Conservation (phyloP, 768 basidiomycete genomes). For the Chalciporus piperatus region DNA sequence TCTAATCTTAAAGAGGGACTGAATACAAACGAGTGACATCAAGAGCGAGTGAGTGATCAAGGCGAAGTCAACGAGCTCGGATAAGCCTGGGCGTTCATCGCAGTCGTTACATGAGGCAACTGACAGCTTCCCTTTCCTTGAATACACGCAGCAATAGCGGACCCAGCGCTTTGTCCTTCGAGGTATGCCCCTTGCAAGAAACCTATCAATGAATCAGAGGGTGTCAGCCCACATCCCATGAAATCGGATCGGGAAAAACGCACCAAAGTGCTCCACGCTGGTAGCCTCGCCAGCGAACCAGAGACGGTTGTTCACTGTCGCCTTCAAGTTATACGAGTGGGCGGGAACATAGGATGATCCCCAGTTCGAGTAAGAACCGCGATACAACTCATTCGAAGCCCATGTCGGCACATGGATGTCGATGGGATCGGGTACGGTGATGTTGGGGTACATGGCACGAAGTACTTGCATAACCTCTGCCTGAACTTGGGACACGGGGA, state of each 20-base stretch:
- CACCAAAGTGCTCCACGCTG: constrained; percentile 54
- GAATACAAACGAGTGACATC: neutral
- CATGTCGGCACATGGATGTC: constrained; percentile 58
- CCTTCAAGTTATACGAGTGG: constrained; percentile 56
- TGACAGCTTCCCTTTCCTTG: constrained; percentile 19
- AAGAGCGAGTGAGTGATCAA: neutral
- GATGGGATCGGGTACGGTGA: constrained; percentile 50
- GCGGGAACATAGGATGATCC: constrained; percentile 55
- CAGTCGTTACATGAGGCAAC: constrained; percentile 27
- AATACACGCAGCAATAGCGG: constrained; percentile 42
- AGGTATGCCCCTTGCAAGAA: constrained; percentile 60
- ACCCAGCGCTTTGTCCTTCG: constrained; percentile 46
- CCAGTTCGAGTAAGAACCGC: constrained; percentile 65
- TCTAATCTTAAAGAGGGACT: neutral
- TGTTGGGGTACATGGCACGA: constrained; percentile 54
- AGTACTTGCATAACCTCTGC: constrained; percentile 56
- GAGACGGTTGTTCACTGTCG: constrained; percentile 33
- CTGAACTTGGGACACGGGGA: constrained; percentile 46
- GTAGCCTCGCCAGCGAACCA: constrained; percentile 68
- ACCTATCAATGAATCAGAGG: no score
- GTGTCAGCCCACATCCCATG: no score
- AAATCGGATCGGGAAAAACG: no score
- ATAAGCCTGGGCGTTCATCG: constrained; percentile 32
- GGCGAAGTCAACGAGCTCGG: constrained; percentile 4
- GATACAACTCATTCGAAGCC: constrained; percentile 45